A percentile compares a stretch with the other conserved stretches of the same genome.
Conservation (phyloP, 2,329 filamentous ascomycete genomes). For the Trichoderma hamatum region DNA sequence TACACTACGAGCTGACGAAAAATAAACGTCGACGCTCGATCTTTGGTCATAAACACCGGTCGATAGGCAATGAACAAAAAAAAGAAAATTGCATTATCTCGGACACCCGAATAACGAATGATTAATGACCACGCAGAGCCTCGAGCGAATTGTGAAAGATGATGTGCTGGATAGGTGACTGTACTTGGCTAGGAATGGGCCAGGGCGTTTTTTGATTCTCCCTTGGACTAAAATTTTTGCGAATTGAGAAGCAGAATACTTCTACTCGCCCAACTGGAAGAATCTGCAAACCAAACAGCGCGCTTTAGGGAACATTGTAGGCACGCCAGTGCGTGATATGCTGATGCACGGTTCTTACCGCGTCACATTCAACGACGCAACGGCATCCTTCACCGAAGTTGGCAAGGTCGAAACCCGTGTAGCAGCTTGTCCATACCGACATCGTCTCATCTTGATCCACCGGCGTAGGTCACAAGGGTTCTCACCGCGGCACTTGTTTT, state of each 20-base stretch:
- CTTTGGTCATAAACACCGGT: conserved; percentile 46
- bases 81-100: conserved; percentile 44
- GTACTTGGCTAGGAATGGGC: neutral
- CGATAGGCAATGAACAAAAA: conserved; percentile 48
- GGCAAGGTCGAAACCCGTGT: neutral
- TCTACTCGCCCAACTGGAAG: neutral
- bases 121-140: neutral
- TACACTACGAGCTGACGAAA: conserved; percentile 49
- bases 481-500: neutral
- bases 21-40: conserved; percentile 46
- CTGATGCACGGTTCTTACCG: neutral
- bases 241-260: neutral
- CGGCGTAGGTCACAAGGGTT: conserved; percentile 6
- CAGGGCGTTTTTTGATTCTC: neutral
- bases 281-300: neutral
- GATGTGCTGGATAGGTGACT: neutral
- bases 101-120: conserved; percentile 14
- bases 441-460: neutral
- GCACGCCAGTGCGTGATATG: neutral
- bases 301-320: neutral
- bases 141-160: neutral
- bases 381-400: neutral
- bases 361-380: neutral
- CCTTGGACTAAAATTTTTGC: neutral
- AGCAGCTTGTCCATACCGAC: neutral